Conservation (phyloP, 2,329 filamentous ascomycete genomes). For the Fusarium domesticum region DNA sequence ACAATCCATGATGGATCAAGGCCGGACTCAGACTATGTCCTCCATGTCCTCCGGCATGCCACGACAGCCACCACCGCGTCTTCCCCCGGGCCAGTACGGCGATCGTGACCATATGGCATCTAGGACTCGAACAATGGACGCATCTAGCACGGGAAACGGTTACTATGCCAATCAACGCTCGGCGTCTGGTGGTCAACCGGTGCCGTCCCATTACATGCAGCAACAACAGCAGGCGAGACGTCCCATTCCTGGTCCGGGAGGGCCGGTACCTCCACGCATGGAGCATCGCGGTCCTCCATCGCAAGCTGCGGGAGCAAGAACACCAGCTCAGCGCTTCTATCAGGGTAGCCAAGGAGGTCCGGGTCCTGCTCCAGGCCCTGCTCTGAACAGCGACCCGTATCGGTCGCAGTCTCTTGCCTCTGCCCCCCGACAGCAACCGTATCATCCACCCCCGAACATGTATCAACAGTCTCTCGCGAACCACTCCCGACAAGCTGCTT, state of each 20-base stretch:
- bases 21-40: constrained; percentile 77
- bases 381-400: constrained; percentile 80
- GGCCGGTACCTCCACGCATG: constrained; percentile 60
- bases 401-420: constrained; percentile 91
- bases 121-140: constrained; percentile 33
- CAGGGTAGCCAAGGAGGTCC: constrained; percentile 46
- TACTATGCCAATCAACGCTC: constrained; percentile 55
- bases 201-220: constrained; percentile 46
- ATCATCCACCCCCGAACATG: constrained; percentile 59
- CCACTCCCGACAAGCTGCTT: constrained; percentile 75
- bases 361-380: constrained; percentile 39
- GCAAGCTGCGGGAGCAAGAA: constrained; percentile 39
- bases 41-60: constrained; percentile 55
- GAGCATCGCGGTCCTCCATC: constrained; percentile 56
- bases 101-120: constrained; percentile 29
- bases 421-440: constrained; percentile 68
- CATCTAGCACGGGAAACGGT: constrained; percentile 44
- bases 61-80: constrained; percentile 60
- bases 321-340: constrained; percentile 57
- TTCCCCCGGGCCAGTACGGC: constrained; percentile 39
- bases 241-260: constrained; percentile 43
- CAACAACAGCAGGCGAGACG: constrained; percentile 44
- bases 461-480: constrained; percentile 67
- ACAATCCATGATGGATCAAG: constrained; percentile 50
- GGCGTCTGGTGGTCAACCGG: constrained; percentile 47